phyloP scores from a whole-genome alignment of 306 rosid species.

The Oemleria cerasiformis region DNA sequence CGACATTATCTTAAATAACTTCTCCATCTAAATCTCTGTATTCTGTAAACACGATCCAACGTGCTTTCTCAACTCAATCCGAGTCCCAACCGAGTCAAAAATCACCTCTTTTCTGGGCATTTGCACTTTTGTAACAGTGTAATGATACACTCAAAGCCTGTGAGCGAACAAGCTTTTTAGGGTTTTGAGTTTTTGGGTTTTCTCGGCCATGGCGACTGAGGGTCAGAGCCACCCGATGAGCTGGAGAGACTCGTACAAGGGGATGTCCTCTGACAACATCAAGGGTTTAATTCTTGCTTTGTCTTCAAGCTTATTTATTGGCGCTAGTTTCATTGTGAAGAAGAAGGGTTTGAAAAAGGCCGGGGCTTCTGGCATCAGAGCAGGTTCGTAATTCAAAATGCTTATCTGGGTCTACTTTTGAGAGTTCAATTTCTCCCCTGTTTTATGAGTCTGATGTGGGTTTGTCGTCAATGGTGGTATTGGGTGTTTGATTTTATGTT shows the following conservation, averaged over 20 bases:
- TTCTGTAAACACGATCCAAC: neutral
- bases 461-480: neutral
- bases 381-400: slow-evolving; percentile 41
- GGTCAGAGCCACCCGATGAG: slow-evolving; percentile 38
- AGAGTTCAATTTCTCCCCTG: neutral
- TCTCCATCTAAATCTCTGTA: slow-evolving; percentile 18
- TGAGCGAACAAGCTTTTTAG: slow-evolving; percentile 15
- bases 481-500: slow-evolving; percentile 11
- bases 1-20: slow-evolving; percentile 10
- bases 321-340: slow-evolving; percentile 86
- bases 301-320: slow-evolving; percentile 83
- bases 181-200: slow-evolving; percentile 21
- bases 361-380: slow-evolving; percentile 83
- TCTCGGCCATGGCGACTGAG: slow-evolving; percentile 21
- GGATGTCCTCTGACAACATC: slow-evolving; percentile 77
- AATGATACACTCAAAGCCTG: slow-evolving; percentile 13
- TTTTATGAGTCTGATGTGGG: neutral
- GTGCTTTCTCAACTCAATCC: slow-evolving; percentile 5
- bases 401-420: neutral
- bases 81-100: neutral
- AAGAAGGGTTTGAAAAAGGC: slow-evolving; percentile 91
- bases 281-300: slow-evolving; percentile 77
- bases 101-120: neutral
- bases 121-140: neutral
- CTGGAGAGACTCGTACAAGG: slow-evolving; percentile 59